A percentile compares a stretch with the other conserved stretches of the same genome.
These are phyloP conservation scores for Boletus tylopilopsis DNA, from an alignment of 768 basidiomycete species.

Conservation along the genomic window DNA sequence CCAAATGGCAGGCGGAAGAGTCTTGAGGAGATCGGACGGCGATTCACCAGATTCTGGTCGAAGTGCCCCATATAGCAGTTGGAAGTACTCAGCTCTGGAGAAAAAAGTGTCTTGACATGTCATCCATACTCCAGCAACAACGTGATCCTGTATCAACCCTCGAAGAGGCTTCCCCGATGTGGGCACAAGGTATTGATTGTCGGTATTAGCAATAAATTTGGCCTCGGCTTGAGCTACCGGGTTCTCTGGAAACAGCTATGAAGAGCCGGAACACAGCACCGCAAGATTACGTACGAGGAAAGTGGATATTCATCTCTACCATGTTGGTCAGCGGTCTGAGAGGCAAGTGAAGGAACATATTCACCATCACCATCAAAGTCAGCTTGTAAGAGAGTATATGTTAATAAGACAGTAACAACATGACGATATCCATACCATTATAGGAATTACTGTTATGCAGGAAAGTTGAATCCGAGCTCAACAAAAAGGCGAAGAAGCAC, in stretches of 20 bases:
- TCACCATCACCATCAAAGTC: slow-evolving; percentile 92
- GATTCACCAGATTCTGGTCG: slow-evolving; percentile 78
- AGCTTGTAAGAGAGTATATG: slow-evolving; percentile 38
- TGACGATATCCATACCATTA: slow-evolving; percentile 59
- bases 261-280: not conserved
- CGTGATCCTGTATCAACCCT: slow-evolving; percentile 97
- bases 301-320: slow-evolving; percentile 99
- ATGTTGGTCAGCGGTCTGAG: slow-evolving; percentile 3
- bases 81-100: slow-evolving; percentile 92
- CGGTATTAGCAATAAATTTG: slow-evolving; percentile 91
- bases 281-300: slow-evolving; percentile 69
- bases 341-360: slow-evolving; percentile 17
- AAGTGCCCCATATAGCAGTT: slow-evolving; percentile 91
- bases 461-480: slow-evolving; percentile 12
- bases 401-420: slow-evolving; percentile 1
- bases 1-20: slow-evolving; percentile 89
- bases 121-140: slow-evolving; percentile 99
- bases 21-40: slow-evolving; percentile 57
- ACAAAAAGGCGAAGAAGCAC: slow-evolving; percentile 24
- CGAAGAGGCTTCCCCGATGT: slow-evolving; percentile 97
- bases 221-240: slow-evolving; percentile 94
- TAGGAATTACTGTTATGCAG: slow-evolving; percentile 85
- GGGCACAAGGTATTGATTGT: slow-evolving; percentile 98
- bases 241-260: slow-evolving; percentile 58
- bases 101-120: slow-evolving; percentile 95